Base-by-base conservation (phyloP, 2,329 filamentous ascomycete genomes). In the Trichoderma polysporum region DNA sequence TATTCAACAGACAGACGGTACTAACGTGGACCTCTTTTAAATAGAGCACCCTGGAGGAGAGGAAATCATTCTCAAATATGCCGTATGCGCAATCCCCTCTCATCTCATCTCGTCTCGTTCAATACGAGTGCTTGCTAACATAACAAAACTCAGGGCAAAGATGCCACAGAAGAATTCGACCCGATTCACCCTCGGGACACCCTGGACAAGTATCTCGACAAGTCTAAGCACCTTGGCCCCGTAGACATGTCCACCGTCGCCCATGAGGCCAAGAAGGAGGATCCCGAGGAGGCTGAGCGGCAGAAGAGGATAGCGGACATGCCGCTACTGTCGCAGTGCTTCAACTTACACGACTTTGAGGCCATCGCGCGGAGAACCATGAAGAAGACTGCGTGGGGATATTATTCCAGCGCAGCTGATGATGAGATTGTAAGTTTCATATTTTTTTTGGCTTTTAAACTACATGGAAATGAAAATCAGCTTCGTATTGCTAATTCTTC, bases 341-440 rank as follows among this genome's bases (percentile, higher is more conserved):
- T 94, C 80, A 97, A 97, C 77, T 81, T 97, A 68, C 87, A 95
- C 81, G 95, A 99, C 80, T 99, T 99, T 77, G 95, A 99, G 84
- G 89, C 92, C 3, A 94, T 98, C 39, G 95, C 95, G 5, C 89
- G 90, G 73, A 84, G 88, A 45, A 88, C 96, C 66, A 97, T 98
- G 94, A 97, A 97, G 86, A 96, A 91, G 82, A 91, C 90, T 1
- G 94, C 94, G 0, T 99, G 95, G 95, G 95, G 91, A 29, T 99
- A 99, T 82, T 99, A 99, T 79, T 97, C 93, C 0, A 95, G 91
- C 75, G 94, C 92, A 66, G 93, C 94, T 0, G 80, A 82, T 33
- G 80, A 82, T 66, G 80, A 82, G 71, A 81, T 82, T 71, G 79
- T 80, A 69, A 54, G 76, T 56, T 17, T 27, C 9, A 4, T 47